Evolutionary conservation across 495 filamentous ascomycete genomes (phyloP).

Genomic region (Penicillium manginii): DNA sequence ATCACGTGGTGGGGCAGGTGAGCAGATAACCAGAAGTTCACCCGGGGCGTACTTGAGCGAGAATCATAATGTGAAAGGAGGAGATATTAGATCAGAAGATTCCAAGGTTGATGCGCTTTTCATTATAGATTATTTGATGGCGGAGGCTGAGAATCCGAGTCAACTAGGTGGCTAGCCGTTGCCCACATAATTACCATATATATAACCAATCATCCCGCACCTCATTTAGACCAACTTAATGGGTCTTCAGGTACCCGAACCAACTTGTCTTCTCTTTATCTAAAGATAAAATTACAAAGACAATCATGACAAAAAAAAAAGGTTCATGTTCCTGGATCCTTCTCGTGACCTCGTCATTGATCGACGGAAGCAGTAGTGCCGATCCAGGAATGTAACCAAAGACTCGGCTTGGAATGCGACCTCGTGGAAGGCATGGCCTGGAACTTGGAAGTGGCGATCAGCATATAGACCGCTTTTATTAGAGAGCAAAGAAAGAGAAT

Average conservation of each 20-base stretch:
- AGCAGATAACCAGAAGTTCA: no score
- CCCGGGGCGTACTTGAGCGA: no score
- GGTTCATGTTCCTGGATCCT: not conserved
- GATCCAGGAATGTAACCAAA: constrained; percentile 23
- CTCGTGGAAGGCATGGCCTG: constrained; percentile 6
- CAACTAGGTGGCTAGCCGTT: not conserved
- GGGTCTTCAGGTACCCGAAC: not conserved
- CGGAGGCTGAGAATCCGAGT: not conserved
- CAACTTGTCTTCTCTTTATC: not conserved
- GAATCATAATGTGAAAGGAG: no score
- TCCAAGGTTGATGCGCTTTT: no score
- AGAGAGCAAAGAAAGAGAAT: not conserved
- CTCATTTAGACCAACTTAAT: not conserved
- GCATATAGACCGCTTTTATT: not conserved
- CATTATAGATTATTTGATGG: not conserved
- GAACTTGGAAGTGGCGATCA: not conserved
- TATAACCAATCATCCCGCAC: not conserved
- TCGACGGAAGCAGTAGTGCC: constrained; percentile 7
- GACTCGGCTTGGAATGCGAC: constrained; percentile 19
- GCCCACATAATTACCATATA: not conserved
- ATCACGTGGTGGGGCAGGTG: no score
- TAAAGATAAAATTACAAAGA: not conserved
- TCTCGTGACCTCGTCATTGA: constrained; percentile 9
- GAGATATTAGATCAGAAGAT: no score
- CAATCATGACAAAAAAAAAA: not conserved